Base-by-base conservation (phyloP, 2,329 filamentous ascomycete genomes). In the Cladosporium sp. region DNA sequence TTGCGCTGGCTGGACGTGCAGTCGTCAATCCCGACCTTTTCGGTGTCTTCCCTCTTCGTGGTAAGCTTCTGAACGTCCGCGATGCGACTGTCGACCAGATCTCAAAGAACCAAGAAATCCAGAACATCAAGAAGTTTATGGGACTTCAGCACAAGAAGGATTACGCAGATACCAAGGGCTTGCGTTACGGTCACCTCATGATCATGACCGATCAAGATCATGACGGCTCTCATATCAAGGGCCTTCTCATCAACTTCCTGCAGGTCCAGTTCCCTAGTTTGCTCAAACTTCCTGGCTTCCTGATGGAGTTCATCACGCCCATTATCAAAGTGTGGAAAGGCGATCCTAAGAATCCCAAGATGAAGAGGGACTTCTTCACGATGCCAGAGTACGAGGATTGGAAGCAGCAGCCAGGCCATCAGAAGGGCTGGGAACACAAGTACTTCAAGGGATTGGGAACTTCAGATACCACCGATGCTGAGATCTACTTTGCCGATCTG, bases 121-220 rank as follows among this genome's bases (percentile, higher is more conserved):
- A 99, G 67, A 97, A 96, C 68, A 99, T 99, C 78, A 99, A 99
- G 71, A 95, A 96, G 64, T 97, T 99, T 72, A 79, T 99, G 50
- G 93, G 93, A 47, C 76, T 99, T 47, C 95, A 99, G 72, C 93
- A 99, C 75, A 99, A 99, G 73, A 87, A 90, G 62, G 79, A 84
- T n/a, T 99, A 99, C 68, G 91, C 84, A 1, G 89, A 96, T 60
- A 92, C 89, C 47, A 90, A 88, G 64, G 80, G 85, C 50, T 83
- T 99, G 54, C 89, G 93, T 22, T 99, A 99, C 68, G 93, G 93
- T 8, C 93, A 97, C 70, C 74, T 99, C 57, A 99, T 99, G 93
- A 97, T 99, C 78, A 99, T 99, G 93, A 95, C 93, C 27, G 93
- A 99, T 93, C 93, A 99, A 71, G 93, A 99, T 89, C 90, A 99